Evolutionary conservation across 495 filamentous ascomycete genomes (phyloP).

Genomic region (Xylaria scruposa): DNA sequence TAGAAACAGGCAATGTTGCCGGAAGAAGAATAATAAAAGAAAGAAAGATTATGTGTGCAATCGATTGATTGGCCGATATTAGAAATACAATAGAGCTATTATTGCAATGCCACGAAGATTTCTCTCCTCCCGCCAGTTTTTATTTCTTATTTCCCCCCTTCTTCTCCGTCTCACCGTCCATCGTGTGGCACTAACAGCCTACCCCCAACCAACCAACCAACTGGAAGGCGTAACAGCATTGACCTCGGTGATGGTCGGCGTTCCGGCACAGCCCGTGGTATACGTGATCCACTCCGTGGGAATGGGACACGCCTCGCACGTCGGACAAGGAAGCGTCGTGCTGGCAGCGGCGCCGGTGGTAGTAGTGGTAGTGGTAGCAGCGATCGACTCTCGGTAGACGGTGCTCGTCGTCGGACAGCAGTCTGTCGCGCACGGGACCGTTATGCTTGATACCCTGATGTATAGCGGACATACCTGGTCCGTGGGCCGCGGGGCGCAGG

Average conservation of each 20-base stretch:
- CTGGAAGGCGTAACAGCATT: conserved; percentile 30
- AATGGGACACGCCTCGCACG: conserved; percentile 42
- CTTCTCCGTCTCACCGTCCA: no score
- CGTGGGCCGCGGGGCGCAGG: conserved; percentile 30
- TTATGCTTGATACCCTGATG: conserved; percentile 38
- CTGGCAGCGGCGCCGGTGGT: not conserved
- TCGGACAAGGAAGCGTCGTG: conserved; percentile 34
- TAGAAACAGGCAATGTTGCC: conserved; percentile 40
- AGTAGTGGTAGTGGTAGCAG: not conserved
- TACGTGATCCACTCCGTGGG: conserved; percentile 47
- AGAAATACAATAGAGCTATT: conserved; percentile 24
- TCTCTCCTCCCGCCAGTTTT: not conserved
- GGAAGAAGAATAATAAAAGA: conserved; percentile 15
- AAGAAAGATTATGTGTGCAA: not conserved
- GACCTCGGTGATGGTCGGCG: conserved; percentile 34
- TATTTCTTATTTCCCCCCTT: not conserved
- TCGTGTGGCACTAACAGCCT: not conserved
- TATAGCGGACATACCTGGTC: conserved; percentile 36
- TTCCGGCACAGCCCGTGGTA: conserved; percentile 45
- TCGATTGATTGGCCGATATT: not conserved
- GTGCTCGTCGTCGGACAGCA: conserved; percentile 51
- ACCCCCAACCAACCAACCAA: not conserved
- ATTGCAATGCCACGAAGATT: not conserved
- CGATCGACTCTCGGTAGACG: conserved; percentile 16
- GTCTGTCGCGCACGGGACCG: conserved; percentile 48